Evolutionary conservation across 129 eudicot genomes (phyloP), one percentile per base, ranked within the genome.

Genomic region (Oenanthe sinensis): DNA sequence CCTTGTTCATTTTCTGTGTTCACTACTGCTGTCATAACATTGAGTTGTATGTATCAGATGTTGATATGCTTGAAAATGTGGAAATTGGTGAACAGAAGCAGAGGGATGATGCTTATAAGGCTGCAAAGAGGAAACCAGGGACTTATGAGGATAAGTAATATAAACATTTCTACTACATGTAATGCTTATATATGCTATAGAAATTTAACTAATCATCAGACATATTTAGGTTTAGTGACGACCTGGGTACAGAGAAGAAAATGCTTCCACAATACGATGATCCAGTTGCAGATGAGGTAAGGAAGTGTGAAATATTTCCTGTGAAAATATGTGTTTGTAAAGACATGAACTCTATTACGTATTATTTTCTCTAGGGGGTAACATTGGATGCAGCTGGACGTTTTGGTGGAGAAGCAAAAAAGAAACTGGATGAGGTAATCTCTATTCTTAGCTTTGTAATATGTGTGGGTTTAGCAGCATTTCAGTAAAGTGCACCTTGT

Each of bases 51-150:
- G 75, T 85, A 85, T 77, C 91, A 95, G 99, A 89, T 88, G 85
- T 90, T 82, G 99, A 96, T 82, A 89, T 92, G 95, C 99, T 96
- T 85, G 99, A 96, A 87, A 96, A 96, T 89, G 92, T 90, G 87
- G 99, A 96, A 90, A 96, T 96, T 37, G 97, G 99, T 48, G 99
- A 96, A 85, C 99, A 96, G 71, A 92, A 92, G 86, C 89, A 84
- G 83, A 92, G 99, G 85, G 83, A 85, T 40, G 99, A 96, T 74
- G 99, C 99, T 81, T 96, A 96, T 52, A 90, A 86, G 82, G 92
- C 97, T 24, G 90, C 97, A 69, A 96, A 92, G 88, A 96, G 81
- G 90, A 87, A 78, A 84, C 78, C 84, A 8, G 92, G 97, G 82
- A 85, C 82, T 78, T 90, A 90, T 83, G 97, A 81, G 83, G 97